Conservation (phyloP, 331 rosid species). For the Quercus lobata region DNA sequence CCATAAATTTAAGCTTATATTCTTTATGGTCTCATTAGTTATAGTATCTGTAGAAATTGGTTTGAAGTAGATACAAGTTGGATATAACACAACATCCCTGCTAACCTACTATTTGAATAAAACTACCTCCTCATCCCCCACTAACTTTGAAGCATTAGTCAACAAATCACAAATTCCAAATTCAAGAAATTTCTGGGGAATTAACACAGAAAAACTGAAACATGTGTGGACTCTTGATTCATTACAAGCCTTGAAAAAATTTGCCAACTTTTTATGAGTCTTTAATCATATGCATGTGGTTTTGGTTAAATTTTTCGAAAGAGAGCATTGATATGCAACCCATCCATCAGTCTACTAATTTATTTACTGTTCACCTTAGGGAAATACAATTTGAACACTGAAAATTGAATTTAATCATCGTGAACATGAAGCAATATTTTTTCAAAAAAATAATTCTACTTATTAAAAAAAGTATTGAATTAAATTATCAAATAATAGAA, state of each 20-base stretch:
- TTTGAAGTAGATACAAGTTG: neutral
- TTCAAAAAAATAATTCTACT: no score
- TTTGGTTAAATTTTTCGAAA: neutral
- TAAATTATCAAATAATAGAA: no score
- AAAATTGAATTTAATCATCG: neutral
- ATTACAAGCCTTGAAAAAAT: neutral
- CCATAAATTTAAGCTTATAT: neutral
- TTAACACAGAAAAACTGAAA: neutral
- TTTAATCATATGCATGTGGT: neutral
- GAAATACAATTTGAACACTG: neutral
- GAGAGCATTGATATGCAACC: neutral
- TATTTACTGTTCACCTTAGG: neutral
- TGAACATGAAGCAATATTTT: no score
- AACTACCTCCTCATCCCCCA: constrained; percentile 62
- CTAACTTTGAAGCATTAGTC: constrained; percentile 57
- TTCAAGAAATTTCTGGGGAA: constrained; percentile 68
- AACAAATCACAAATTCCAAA: neutral
- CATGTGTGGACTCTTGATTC: neutral
- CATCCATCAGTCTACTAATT: neutral
- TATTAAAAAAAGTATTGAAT: no score
- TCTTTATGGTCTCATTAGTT: neutral
- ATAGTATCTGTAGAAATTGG: neutral
- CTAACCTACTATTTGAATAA: neutral
- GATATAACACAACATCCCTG: neutral
- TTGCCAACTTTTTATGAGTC: neutral